Conservation (phyloP, 805 yeast genomes). For the Blastobotrys americana region DNA sequence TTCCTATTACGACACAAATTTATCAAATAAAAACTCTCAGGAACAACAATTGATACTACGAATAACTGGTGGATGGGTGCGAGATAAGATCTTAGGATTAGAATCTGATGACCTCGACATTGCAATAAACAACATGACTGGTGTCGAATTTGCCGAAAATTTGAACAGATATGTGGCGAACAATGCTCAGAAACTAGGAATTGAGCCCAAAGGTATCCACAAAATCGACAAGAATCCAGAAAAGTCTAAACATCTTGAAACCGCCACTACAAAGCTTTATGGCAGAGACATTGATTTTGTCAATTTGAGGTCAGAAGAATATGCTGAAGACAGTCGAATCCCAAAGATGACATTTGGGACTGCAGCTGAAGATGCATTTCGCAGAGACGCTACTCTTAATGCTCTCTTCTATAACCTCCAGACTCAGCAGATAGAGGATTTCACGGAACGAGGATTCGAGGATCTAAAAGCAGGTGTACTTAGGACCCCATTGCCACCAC, state of each 20-base stretch:
- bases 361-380: conserved; percentile 79
- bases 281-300: conserved; percentile 91
- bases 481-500: conserved; percentile 82
- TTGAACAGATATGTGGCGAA: conserved; percentile 43
- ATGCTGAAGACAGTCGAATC: conserved; percentile 76
- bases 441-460: conserved; percentile 64
- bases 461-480: conserved; percentile 67
- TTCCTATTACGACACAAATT: conserved; percentile 16
- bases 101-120: conserved; percentile 85
- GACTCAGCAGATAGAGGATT: conserved; percentile 68
- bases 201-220: conserved; percentile 42
- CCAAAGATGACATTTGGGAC: conserved; percentile 83
- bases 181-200: conserved; percentile 27
- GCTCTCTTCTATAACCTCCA: conserved; percentile 83
- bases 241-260: conserved; percentile 91
- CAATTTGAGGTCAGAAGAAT: conserved; percentile 79
- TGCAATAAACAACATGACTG: conserved; percentile 78
- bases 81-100: conserved; percentile 81
- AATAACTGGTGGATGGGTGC: conserved; percentile 97
- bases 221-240: conserved; percentile 90
- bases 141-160: conserved; percentile 73
- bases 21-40: conserved; percentile 15
- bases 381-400: conserved; percentile 94
- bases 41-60: conserved; percentile 45
- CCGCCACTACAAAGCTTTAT: conserved; percentile 83